A percentile compares a stretch with the other conserved stretches of the same genome.
Evolutionary conservation across 2,329 filamentous ascomycete genomes (phyloP).

Genomic region (Hypoxylon rubiginosum): DNA sequence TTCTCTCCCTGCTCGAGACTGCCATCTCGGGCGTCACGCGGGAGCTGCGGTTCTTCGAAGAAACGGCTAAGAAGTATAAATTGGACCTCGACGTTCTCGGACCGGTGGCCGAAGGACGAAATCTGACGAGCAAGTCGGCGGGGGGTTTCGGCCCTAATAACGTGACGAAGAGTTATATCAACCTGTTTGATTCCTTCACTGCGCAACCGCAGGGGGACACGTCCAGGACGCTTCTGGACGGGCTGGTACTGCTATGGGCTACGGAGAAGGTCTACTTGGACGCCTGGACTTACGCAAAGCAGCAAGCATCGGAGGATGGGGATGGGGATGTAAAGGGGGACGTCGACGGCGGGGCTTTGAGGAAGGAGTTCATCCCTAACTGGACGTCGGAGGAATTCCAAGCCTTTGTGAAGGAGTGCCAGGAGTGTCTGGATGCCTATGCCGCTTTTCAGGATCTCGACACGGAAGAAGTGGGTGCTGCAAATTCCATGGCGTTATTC

Average conservation of each 20-base stretch:
- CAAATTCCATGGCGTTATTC: slow-evolving; percentile 61
- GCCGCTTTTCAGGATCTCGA: slow-evolving; percentile 44
- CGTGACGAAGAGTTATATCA: slow-evolving; percentile 46
- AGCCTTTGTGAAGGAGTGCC: slow-evolving; percentile 59
- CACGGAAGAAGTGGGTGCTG: slow-evolving; percentile 54
- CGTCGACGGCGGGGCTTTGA: slow-evolving; percentile 73
- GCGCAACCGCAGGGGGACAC: slow-evolving; percentile 21
- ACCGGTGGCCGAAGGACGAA: slow-evolving; percentile 29
- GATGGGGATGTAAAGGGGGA: slow-evolving; percentile 61
- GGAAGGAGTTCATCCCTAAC: slow-evolving; percentile 75
- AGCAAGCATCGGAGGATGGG: slow-evolving; percentile 46
- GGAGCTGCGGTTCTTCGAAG: slow-evolving; percentile 51
- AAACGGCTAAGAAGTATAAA: slow-evolving; percentile 45
- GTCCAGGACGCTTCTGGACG: slow-evolving; percentile 66
- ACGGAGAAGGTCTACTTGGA: slow-evolving; percentile 76
- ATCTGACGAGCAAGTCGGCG: slow-evolving; percentile 23
- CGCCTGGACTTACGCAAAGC: slow-evolving; percentile 68
- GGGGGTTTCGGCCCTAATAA: slow-evolving; percentile 45
- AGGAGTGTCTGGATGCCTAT: slow-evolving; percentile 51
- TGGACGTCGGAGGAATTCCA: slow-evolving; percentile 75
- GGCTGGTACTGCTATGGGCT: slow-evolving; percentile 81
- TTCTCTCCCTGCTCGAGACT: slow-evolving; percentile 47
- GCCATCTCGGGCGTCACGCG: slow-evolving; percentile 47
- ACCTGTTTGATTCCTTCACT: slow-evolving; percentile 50
- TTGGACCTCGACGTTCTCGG: slow-evolving; percentile 44